Percentiles rank a stretch among this genome's conserved stretches.
phyloP scores from a whole-genome alignment of 2,329 filamentous ascomycete genomes.

The Elsinoe batatas region DNA sequence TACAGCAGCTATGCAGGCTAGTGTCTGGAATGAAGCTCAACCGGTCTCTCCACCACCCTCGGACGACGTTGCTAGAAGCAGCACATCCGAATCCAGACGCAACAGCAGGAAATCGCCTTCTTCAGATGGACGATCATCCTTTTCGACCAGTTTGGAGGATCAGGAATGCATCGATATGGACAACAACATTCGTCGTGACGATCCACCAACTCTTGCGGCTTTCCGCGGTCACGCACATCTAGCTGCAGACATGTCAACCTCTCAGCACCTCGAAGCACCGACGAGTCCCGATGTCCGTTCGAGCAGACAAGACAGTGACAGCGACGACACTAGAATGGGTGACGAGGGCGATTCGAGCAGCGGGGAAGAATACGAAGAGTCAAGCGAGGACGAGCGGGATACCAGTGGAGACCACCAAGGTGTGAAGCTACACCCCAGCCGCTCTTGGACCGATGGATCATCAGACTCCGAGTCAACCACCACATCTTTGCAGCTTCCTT shows the following conservation, averaged over 20 bases:
- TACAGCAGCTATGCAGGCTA: conserved; percentile 25
- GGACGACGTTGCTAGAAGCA: conserved; percentile 6
- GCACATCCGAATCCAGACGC: background rate
- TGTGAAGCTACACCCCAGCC: background rate
- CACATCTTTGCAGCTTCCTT: conserved; percentile 21
- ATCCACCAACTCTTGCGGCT: background rate
- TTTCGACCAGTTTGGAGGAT: conserved; percentile 19
- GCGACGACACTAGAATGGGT: conserved; percentile 19
- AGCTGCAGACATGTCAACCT: background rate
- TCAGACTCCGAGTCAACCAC: conserved; percentile 22
- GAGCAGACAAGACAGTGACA: too few relatives aligned
- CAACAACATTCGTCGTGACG: background rate
- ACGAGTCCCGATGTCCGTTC: background rate
- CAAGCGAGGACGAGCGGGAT: background rate
- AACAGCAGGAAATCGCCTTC: background rate
- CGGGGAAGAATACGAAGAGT: conserved; percentile 13
- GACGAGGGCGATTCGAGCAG: conserved; percentile 16
- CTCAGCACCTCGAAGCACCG: background rate
- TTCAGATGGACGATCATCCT: conserved; percentile 1
- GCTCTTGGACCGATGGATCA: conserved; percentile 32
- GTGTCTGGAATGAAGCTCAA: conserved; percentile 28
- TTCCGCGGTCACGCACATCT: background rate
- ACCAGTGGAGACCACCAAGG: background rate
- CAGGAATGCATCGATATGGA: conserved; percentile 1
- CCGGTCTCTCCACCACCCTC: conserved; percentile 26